Base-by-base conservation (phyloP, 1,284 basidiomycete species). In the Hortiboletus rubellus region DNA sequence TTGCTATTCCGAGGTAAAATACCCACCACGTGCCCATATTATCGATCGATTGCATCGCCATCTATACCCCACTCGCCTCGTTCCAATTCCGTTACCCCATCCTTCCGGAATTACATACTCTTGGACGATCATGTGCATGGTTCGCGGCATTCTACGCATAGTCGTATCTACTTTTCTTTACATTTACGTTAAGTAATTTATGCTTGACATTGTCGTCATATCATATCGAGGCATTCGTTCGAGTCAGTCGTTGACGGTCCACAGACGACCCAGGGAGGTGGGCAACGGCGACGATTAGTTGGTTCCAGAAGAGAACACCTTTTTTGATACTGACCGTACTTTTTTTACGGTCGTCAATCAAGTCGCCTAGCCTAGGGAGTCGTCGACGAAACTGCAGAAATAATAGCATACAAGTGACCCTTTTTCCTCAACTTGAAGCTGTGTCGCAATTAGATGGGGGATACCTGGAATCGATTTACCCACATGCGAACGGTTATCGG, bases 21-120 rank as follows among this genome's bases (percentile, higher is more conserved):
- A 8, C 31, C 6, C 14, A 45, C 9, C 27, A n/a, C 40, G 18
- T 46, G 15, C 24, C 12, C 17, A 4, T 40, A 5, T 38, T 40
- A 5, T 38, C 22, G 22, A n/a, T 14, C 24, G 11, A 33, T 58
- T 30, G 50, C 54, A 59, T 43, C 22, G 38, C 22, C 34, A 52
- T 60, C 22, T 22, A 54, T 46, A 54, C 56, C 58, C 52, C 33
- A 6, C 14, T 22, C 15, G 33, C 36, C 15, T 48, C 7, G 40
- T 33, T 22, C 22, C 22, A 22, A 3, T 22, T 36, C 3, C n/a
- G 33, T 42, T 42, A 15, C 46, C 37, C 27, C 38, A 30, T 38
- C 11, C 7, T 34, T 44, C 22, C n/a, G 40, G 40, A 50, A 40
- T 46, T 22, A 22, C 22, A 22, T 14, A n/a, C 18, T 17, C 22